These are phyloP conservation scores for Diospyros kaki DNA, from an alignment of 148 eudicot species.

Conservation along the genomic window DNA sequence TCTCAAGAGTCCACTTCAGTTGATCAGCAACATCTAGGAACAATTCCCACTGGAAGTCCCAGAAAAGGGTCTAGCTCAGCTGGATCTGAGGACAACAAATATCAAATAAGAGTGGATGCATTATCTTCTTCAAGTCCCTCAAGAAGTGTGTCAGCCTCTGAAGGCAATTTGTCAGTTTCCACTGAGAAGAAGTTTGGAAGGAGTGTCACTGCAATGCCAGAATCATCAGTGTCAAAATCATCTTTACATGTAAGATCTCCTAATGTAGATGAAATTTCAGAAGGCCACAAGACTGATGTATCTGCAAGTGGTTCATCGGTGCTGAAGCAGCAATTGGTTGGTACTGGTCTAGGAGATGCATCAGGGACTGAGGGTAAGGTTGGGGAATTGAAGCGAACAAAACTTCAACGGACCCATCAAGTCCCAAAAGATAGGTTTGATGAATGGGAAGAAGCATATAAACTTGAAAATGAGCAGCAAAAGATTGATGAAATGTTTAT, in stretches of 20 bases:
- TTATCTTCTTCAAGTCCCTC: constrained; percentile 29
- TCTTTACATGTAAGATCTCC: constrained; percentile 38
- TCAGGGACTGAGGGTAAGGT: constrained; percentile 28
- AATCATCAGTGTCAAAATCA: constrained; percentile 25
- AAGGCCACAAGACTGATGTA: constrained; percentile 28
- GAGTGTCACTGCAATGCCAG: constrained; percentile 18
- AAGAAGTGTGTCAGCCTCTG: constrained; percentile 26
- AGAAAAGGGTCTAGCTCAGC: constrained; percentile 21
- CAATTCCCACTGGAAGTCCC: constrained; percentile 20
- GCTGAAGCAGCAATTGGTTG: constrained; percentile 24
- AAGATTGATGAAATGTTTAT: constrained; percentile 78
- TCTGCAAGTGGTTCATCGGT: constrained; percentile 33
- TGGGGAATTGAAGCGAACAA: constrained; percentile 39
- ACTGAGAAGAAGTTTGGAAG: constrained; percentile 25
- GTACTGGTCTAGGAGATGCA: constrained; percentile 20
- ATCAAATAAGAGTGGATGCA: constrained; percentile 17
- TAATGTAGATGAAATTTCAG: constrained; percentile 28
- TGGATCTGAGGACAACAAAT: constrained; percentile 29
- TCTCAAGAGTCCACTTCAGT: constrained; percentile 28
- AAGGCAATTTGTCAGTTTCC: constrained; percentile 21
- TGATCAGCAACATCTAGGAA: constrained; percentile 16
- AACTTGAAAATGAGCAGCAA: constrained; percentile 61
- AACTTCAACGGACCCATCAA: constrained; percentile 58
- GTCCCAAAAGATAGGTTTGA: constrained; percentile 58
- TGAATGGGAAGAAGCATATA: constrained; percentile 84